These are phyloP conservation scores for Candida sphagnicola DNA, from an alignment of 805 yeast species.

Conservation along the genomic window DNA sequence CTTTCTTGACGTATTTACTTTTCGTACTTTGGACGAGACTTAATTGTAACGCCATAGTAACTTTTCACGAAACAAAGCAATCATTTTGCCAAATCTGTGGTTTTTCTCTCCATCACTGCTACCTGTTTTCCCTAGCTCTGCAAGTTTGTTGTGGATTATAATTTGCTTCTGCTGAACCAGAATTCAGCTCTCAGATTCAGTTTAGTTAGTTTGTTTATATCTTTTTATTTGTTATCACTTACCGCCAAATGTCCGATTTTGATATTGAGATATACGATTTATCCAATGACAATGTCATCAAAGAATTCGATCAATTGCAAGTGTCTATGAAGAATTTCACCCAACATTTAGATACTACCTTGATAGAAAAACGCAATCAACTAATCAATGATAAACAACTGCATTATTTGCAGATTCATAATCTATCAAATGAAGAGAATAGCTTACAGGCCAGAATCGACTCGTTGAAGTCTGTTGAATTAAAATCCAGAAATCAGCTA, in stretches of 20 bases:
- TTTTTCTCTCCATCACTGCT: too few relatives aligned
- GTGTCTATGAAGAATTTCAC: constrained; percentile 36
- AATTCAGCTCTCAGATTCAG: too few relatives aligned
- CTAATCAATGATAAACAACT: constrained; percentile 31
- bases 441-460: constrained; percentile 28
- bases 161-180: too few relatives aligned
- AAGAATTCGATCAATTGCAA: constrained; percentile 34
- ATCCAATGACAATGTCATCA: constrained; percentile 11
- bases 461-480: constrained; percentile 20
- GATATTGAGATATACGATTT: constrained; percentile 3
- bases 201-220: too few relatives aligned
- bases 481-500: constrained; percentile 24
- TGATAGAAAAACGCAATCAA: constrained; percentile 21
- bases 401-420: constrained; percentile 26
- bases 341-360: constrained; percentile 24
- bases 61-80: too few relatives aligned
- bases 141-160: too few relatives aligned
- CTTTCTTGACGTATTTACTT: too few relatives aligned
- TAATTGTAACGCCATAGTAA: too few relatives aligned
- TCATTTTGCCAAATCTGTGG: too few relatives aligned
- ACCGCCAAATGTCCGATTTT: constrained; percentile 3
- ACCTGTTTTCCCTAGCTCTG: too few relatives aligned
- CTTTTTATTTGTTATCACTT: too few relatives aligned
- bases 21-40: too few relatives aligned
- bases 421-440: constrained; percentile 25